Base-by-base conservation (phyloP, 1,284 basidiomycete genomes). In the Ustilago trichophora region DNA sequence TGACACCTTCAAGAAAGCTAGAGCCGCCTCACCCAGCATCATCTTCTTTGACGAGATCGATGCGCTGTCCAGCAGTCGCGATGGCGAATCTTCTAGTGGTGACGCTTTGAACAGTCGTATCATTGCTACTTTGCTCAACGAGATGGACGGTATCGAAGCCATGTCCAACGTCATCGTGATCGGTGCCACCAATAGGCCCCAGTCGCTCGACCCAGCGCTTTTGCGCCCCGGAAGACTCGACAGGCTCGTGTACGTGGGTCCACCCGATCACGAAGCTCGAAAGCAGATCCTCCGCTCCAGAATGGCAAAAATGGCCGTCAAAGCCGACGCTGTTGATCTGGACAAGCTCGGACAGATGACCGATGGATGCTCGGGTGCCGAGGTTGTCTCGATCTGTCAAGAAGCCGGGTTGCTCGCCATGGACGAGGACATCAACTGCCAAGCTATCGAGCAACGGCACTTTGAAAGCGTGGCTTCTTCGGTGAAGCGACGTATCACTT, bases 1-100 rank as follows among this genome's bases (percentile, higher is more conserved):
- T 24, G 95, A 98, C 73, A 90, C 96, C 42, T 99, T 99, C 83
- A 85, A 91, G 45, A 98, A 96, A 83, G 96, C 96, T 0, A 87
- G 95, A 29, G 91, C 91, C 0, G 93, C 93, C 0, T 87, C 94
- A 0, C 96, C 96, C 0, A 93, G 92, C 1, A 95, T 98, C 72
- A 86, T 99, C 43, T 98, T 99, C 83, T 95, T 99, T 22, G 96
- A 99, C 80, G 96, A 98, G 82, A 92, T 99, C 44, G 96, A 99
- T 78, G 93, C 94, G 0, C 86, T 99, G 1, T 93, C 91, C 0
- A 87, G 88, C 0, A 89, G 91, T 0, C 87, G 96, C 27, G 85
- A 85, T 3, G 86, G 87, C 12, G 88, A 89, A 40, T 37, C 54
- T 22, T 57, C 53, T 0, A 34, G 37, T 33, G 74, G 72, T 6